These are phyloP conservation scores for Hypoxylon cercidicola DNA, from an alignment of 495 filamentous ascomycete genomes.

Conservation along the genomic window DNA sequence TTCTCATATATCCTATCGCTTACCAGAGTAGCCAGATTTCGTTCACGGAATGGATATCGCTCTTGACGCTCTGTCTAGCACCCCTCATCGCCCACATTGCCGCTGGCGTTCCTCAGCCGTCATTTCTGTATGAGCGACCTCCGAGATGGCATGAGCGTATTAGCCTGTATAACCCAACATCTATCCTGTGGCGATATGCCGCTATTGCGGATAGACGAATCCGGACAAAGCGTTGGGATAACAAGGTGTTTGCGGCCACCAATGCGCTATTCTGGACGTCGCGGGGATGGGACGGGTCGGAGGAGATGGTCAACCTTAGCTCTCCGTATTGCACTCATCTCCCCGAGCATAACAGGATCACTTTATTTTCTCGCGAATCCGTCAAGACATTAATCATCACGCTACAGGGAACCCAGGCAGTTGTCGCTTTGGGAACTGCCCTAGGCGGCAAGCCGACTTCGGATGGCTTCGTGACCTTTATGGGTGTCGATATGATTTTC, in stretches of 20 bases:
- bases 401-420: slow-evolving; percentile 25
- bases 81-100: slow-evolving; percentile 45
- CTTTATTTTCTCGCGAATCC: slow-evolving; percentile 26
- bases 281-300: slow-evolving; percentile 47
- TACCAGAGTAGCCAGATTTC: slow-evolving; percentile 22
- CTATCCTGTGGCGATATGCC: slow-evolving; percentile 51
- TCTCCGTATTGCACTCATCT: slow-evolving; percentile 21
- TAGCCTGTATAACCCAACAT: slow-evolving; percentile 46
- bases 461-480: slow-evolving; percentile 8
- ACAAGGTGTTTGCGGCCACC: slow-evolving; percentile 35
- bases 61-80: slow-evolving; percentile 46
- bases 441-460: slow-evolving; percentile 1
- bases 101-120: slow-evolving; percentile 33
- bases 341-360: slow-evolving; percentile 17
- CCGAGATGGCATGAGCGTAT: slow-evolving; percentile 26
- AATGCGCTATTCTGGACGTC: slow-evolving; percentile 49
- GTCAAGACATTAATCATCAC: slow-evolving; percentile 34
- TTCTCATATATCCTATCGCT: slow-evolving; percentile 1
- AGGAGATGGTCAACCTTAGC: slow-evolving; percentile 41
- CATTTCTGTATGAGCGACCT: slow-evolving; percentile 16
- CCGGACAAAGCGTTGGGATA: slow-evolving; percentile 40
- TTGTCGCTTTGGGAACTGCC: slow-evolving; percentile 3
- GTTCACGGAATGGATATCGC: slow-evolving; percentile 43
- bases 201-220: slow-evolving; percentile 46
- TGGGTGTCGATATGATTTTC: slow-evolving; percentile 23